Evolutionary conservation across 768 basidiomycete genomes (phyloP), one percentile per base, ranked within the genome.

Genomic region (Tulasnella sp.): DNA sequence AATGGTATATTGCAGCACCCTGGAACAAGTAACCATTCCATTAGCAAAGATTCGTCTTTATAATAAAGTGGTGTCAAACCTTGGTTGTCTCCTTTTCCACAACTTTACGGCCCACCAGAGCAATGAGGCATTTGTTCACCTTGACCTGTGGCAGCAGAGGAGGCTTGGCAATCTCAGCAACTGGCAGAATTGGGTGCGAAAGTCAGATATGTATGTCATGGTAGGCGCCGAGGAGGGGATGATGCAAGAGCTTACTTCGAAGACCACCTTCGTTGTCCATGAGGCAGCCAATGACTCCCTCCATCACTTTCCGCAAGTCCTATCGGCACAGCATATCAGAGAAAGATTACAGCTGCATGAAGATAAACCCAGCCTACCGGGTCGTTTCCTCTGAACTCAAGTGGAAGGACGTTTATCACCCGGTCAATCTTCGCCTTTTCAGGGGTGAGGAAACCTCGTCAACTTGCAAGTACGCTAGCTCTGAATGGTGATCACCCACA

Each of bases 101-200:
- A 27, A 94, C 89, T 83, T 97, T 97, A 74, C 94, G 89, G 83
- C 92, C 93, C 5, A 97, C 95, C 9, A 98, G 87, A 1, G 95
- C 94, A 76, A 98, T 95, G 48, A 98, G 88, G 82, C 95, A 97
- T 84, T 95, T 97, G 85, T 98, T 97, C 58, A 95, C 96, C 62
- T 94, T 89, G 10, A 95, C 93, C 86, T 97, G 96, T 76, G 92
- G 94, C 48, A 97, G 88, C 81, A 95, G 94, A 0, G 95, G 94
- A 2, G 91, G 91, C 58, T 88, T 88, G 82, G 96, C 89, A 77
- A 97, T 88, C 78, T 95, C 93, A 40, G 89, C 85, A 34, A 97
- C 96, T 97, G 82, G 39, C 77, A 8, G 18, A 73, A 75, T n/a
- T 10, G 44, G n/a, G n/a, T 14, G 48, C 24, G 75, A 8, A 62